Evolutionary conservation across 345 rosid species (phyloP), one percentile per base, ranked within the genome.

Genomic region (Moringa oleifera): DNA sequence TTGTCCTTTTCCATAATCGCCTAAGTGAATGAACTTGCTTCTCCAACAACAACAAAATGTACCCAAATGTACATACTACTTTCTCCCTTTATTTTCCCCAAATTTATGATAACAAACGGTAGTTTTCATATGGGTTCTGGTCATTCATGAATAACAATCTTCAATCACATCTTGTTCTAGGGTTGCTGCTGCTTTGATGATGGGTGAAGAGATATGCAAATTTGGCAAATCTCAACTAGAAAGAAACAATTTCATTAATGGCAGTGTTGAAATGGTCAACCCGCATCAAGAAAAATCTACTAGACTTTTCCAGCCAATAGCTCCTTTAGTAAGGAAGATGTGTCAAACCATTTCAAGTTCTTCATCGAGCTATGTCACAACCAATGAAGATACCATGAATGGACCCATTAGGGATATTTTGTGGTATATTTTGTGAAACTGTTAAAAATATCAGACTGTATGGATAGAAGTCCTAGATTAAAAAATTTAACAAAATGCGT

Each of bases 221-320:
- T 72, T 79, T 53, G 84, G 85, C 58, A 75, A 96, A 68, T 85
- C 89, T 53, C 81, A 90, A 71, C 87, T 88, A 25, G 97, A 91
- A 45, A 85, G 91, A 70, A 83, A 67, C 31, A 90, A 85, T 22
- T 74, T 80, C 0, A 45, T 75, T 20, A 73, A 67, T 59, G 63
- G 63, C 1, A 74, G 75, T 25, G 59, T 62, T 2, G 80, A 73
- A 24, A 76, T 84, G 74, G 78, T 82, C 23, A 89, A 85, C 63
- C 96, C 98, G 96, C 98, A 28, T 89, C 98, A 0, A 84, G 97
- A 68, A 96, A 91, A 85, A 91, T 91, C 81, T 91, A 91, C 73
- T 74, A 88, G 74, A 91, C 97, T 74, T 91, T 91, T 68, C 97
- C 97, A 56, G 97, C 97, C 63, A 96, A 91, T 67, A 91, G 97